These are phyloP conservation scores for Epichloe gansuensis DNA, from an alignment of 2,329 filamentous ascomycete genomes.

Conservation along the genomic window DNA sequence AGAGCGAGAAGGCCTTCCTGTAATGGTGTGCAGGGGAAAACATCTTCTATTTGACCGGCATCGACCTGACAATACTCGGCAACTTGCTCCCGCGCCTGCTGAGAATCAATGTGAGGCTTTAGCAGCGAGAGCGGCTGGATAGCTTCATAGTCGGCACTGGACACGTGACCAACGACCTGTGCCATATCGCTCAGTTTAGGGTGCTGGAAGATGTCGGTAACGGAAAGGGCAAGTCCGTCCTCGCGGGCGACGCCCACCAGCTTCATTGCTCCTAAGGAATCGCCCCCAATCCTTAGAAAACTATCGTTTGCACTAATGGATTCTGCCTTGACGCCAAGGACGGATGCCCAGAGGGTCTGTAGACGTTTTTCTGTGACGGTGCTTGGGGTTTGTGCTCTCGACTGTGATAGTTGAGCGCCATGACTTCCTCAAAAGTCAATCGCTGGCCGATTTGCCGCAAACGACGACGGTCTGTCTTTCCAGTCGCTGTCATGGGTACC, in stretches of 20 bases:
- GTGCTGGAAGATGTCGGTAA: constrained; percentile 7
- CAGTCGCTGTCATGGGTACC: constrained; percentile 7
- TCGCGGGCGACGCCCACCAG: constrained; percentile 2
- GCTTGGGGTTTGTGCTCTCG: background rate
- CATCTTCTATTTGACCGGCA: constrained; percentile 2
- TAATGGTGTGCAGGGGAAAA: constrained; percentile 8
- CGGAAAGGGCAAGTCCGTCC: constrained; percentile 9
- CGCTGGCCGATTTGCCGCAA: constrained; percentile 3
- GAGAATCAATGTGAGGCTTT: background rate
- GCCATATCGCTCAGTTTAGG: constrained; percentile 1
- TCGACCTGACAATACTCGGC: background rate
- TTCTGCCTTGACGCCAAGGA: constrained; percentile 5
- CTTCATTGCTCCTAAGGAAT: constrained; percentile 21
- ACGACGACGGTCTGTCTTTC: constrained; percentile 9
- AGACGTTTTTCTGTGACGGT: constrained; percentile 3
- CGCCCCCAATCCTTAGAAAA: constrained; percentile 16
- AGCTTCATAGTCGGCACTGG: background rate
- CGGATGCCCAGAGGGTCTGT: constrained; percentile 9
- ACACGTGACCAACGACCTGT: background rate
- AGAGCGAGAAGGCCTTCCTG: constrained; percentile 8
- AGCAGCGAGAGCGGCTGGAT: constrained; percentile 1
- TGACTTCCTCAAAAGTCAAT: background rate
- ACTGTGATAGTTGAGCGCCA: background rate
- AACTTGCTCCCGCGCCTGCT: background rate
- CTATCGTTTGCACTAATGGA: constrained; percentile 8